These are phyloP conservation scores for Gastrolobium bilobum DNA, from an alignment of 306 rosid genomes.

Conservation along the genomic window DNA sequence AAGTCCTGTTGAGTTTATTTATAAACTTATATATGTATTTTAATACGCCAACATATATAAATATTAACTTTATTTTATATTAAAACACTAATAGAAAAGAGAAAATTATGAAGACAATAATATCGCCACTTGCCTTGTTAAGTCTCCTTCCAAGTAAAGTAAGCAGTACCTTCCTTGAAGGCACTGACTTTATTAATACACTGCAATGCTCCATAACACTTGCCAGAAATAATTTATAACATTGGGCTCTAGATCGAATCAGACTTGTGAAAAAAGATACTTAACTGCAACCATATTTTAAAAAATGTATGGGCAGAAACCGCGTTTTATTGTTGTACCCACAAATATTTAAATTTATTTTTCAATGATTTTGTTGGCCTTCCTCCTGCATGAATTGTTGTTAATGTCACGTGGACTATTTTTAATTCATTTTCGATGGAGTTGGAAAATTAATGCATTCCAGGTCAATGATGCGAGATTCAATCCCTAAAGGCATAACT, in stretches of 20 bases:
- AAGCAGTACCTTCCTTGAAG: slow-evolving; percentile 41
- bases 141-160: neutral
- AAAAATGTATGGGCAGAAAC: slow-evolving; percentile 49
- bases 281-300: slow-evolving; percentile 19
- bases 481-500: neutral
- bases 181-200: neutral
- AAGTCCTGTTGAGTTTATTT: too few species aligned
- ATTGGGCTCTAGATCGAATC: slow-evolving; percentile 43
- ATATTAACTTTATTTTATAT: too few species aligned
- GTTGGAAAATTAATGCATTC: slow-evolving; percentile 3
- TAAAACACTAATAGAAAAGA: neutral
- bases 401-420: slow-evolving; percentile 52
- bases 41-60: too few species aligned
- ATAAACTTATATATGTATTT: too few species aligned
- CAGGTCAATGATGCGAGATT: slow-evolving; percentile 24
- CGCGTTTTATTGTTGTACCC: slow-evolving; percentile 63
- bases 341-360: slow-evolving; percentile 12
- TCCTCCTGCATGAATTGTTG: slow-evolving; percentile 37
- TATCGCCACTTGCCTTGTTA: slow-evolving; percentile 10
- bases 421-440: slow-evolving; percentile 23
- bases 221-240: slow-evolving; percentile 6
- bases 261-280: slow-evolving; percentile 23
- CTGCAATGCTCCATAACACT: slow-evolving; percentile 1
- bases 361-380: slow-evolving; percentile 25
- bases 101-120: neutral